A percentile compares a stretch with the other conserved stretches of the same genome.
phyloP scores from a whole-genome alignment of 2,329 filamentous ascomycete genomes.

The Pleoardoris graminearum region DNA sequence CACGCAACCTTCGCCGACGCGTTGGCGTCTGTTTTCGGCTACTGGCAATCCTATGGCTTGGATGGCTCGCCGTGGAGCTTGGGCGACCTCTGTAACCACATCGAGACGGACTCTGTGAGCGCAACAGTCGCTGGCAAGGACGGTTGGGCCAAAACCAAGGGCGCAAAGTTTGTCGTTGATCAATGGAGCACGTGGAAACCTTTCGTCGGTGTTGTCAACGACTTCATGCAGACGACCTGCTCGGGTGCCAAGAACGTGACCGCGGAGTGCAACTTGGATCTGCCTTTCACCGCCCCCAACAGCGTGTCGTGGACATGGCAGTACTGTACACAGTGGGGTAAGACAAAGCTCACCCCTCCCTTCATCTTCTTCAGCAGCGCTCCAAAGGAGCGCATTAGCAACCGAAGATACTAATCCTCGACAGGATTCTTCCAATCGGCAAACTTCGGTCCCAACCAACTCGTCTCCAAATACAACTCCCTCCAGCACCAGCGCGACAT shows the following conservation, averaged over 20 bases:
- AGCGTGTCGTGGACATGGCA: slow-evolving; percentile 56
- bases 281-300: slow-evolving; percentile 39
- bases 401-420: neutral
- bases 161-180: slow-evolving; percentile 47
- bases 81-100: slow-evolving; percentile 51
- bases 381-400: no score
- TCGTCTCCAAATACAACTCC: slow-evolving; percentile 54
- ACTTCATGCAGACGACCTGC: slow-evolving; percentile 47
- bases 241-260: slow-evolving; percentile 30
- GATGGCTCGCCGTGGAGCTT: slow-evolving; percentile 42
- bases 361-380: neutral
- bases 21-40: slow-evolving; percentile 45
- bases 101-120: slow-evolving; percentile 50
- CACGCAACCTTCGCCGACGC: slow-evolving; percentile 54
- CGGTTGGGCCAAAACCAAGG: slow-evolving; percentile 49
- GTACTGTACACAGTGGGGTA: slow-evolving; percentile 57
- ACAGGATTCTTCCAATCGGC: slow-evolving; percentile 53
- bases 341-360: slow-evolving; percentile 10
- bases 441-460: slow-evolving; percentile 53
- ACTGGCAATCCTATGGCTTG: slow-evolving; percentile 52
- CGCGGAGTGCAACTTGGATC: slow-evolving; percentile 46
- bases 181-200: slow-evolving; percentile 49
- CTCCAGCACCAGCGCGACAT: slow-evolving; percentile 49
- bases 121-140: slow-evolving; percentile 42
- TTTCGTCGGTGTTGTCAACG: slow-evolving; percentile 46